Base-by-base conservation (phyloP, 2,329 filamentous ascomycete species). In the Exophiala viscosa region DNA sequence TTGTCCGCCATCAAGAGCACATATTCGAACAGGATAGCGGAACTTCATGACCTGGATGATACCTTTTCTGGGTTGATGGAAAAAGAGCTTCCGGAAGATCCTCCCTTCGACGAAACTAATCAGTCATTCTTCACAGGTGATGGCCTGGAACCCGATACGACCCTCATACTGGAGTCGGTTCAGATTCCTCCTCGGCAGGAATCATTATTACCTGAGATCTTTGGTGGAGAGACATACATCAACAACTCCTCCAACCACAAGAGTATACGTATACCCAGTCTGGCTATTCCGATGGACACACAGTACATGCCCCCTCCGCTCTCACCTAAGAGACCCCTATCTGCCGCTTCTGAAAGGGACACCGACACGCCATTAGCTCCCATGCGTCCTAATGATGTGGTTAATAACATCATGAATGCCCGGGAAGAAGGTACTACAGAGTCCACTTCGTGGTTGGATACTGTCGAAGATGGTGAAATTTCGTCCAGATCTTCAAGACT, bases 361-460 rank as follows among this genome's bases (percentile, higher is more conserved):
- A 51, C 67, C 28, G 35, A 45, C 33, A 48, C 56, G 28, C 51
- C 50, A 14, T 48, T 50, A 28, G 47, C 40, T 43, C 50, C 48
- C 47, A 45, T 23, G 33, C 52, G 33, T 36, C 34, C 54, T 10
- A 31, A 18, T n/a, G 54, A 57, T 15, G 23, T 44, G 38, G 60
- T 63, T 66, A 58, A 61, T 68, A 58, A 58, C 55, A 62, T 50
- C 34, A 43, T 48, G 17, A 52, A 59, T 18, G 41, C 48, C 28
- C 49, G 58, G 23, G 23, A 28, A 31, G 52, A 57, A 54, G 46
- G 53, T 9, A 92, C 88, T 64, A 85, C 86, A 56, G 88, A 90
- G 66, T 89, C 88, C 3, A 90, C 87, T 47, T 95, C 90, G 1
- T 96, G 91, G 91, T 72, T 96, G n/a, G 89, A 96, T 66, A 92